Percentiles rank a stretch among this genome's conserved stretches.
These are phyloP conservation scores for Vickermania spadyakhi DNA, from an alignment of 208 protist species.

Conservation along the genomic window DNA sequence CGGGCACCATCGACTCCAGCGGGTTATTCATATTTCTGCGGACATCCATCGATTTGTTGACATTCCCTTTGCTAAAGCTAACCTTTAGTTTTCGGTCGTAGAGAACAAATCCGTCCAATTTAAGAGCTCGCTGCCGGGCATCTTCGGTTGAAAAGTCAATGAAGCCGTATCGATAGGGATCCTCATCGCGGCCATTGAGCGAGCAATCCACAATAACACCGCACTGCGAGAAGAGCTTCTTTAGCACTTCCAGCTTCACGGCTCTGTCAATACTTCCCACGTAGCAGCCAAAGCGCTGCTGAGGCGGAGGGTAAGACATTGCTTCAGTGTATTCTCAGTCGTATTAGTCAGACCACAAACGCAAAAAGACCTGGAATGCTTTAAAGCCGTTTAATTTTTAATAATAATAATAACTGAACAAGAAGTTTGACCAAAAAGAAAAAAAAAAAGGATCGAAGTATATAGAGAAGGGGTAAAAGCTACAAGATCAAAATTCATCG, in stretches of 20 bases:
- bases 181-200: conserved; percentile 68
- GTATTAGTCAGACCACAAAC: no score
- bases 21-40: conserved; percentile 2
- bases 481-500: no score
- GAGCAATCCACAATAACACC: conserved; percentile 78
- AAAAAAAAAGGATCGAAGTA: no score
- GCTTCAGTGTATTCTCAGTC: background rate
- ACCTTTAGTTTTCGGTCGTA: conserved; percentile 73
- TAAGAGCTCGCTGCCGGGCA: conserved; percentile 63
- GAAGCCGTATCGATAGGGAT: conserved; percentile 82
- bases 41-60: conserved; percentile 36
- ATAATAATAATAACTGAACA: no score
- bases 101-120: conserved; percentile 81
- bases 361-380: no score
- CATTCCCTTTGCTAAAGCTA: conserved; percentile 78
- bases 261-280: conserved; percentile 81
- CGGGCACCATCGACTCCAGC: background rate
- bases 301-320: conserved; percentile 20
- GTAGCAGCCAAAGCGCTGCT: conserved; percentile 72
- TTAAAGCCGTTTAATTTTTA: no score
- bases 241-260: conserved; percentile 68
- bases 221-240: conserved; percentile 70
- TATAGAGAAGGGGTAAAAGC: no score
- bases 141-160: conserved; percentile 82
- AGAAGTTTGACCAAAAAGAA: no score